Evolutionary conservation across 805 yeast species (phyloP).

Genomic region (Candida boleticola): DNA sequence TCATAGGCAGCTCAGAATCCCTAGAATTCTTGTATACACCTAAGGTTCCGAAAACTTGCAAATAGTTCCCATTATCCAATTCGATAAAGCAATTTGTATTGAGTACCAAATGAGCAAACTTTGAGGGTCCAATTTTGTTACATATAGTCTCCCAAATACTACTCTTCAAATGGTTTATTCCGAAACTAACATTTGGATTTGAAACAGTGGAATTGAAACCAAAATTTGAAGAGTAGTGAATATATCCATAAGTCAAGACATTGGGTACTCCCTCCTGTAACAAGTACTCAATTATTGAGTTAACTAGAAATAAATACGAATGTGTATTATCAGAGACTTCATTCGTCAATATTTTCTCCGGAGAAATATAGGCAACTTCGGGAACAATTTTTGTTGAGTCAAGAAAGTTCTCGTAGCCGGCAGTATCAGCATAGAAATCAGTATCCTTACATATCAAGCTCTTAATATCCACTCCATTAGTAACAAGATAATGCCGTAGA

Average conservation of each 20-base stretch:
- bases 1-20: too few species aligned
- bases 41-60: conserved; percentile 25
- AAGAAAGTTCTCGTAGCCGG: background rate
- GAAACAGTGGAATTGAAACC: conserved; percentile 27
- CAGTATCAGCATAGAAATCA: background rate
- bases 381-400: background rate
- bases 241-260: conserved; percentile 44
- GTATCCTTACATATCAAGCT: background rate
- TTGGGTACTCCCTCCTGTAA: conserved; percentile 28
- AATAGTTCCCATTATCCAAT: conserved; percentile 9
- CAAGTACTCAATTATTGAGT: conserved; percentile 35
- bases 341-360: too few species aligned
- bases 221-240: conserved; percentile 28
- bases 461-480: background rate
- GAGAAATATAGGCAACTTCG: too few species aligned
- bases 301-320: conserved; percentile 35
- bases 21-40: too few species aligned
- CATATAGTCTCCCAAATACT: conserved; percentile 44
- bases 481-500: background rate
- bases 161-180: conserved; percentile 39
- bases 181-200: conserved; percentile 32
- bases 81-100: conserved; percentile 29
- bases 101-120: conserved; percentile 40
- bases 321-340: conserved; percentile 12
- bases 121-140: conserved; percentile 33